A percentile compares a stretch with the other conserved stretches of the same genome.
Evolutionary conservation across 345 rosid genomes (phyloP).

Genomic region (Gossypium bickii): DNA sequence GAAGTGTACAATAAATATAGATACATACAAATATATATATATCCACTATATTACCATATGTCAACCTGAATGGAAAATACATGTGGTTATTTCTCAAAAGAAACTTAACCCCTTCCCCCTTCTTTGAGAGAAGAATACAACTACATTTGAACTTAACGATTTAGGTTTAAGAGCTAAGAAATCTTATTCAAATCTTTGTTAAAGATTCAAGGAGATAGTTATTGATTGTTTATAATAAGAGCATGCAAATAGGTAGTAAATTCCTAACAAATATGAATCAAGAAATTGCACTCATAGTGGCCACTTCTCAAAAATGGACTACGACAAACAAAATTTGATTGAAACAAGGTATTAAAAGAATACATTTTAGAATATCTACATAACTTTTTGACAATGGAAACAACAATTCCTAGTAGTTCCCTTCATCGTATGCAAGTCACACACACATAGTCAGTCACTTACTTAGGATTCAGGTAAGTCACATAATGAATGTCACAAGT

Average conservation of each 20-base stretch:
- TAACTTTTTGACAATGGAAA: not conserved
- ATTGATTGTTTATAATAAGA: not conserved
- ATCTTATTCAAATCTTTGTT: not conserved
- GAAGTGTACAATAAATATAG: not conserved
- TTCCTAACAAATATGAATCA: not conserved
- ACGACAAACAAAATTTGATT: not conserved
- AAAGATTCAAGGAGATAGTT: not conserved
- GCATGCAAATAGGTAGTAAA: not conserved
- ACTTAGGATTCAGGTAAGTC: too few relatives aligned
- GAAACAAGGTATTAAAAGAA: not conserved
- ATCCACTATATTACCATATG: slow-evolving; percentile 19
- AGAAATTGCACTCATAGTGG: not conserved
- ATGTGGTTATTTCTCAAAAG: not conserved
- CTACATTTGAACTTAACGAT: not conserved
- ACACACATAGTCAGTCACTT: too few relatives aligned
- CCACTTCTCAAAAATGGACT: not conserved
- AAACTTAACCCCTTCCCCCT: not conserved
- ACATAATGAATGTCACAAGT: too few relatives aligned
- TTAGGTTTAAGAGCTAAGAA: not conserved
- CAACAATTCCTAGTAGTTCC: not conserved
- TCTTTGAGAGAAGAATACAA: not conserved
- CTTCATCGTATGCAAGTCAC: too few relatives aligned
- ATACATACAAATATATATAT: not conserved
- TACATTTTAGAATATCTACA: too few relatives aligned
- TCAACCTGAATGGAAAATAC: slow-evolving; percentile 50